Base-by-base conservation (phyloP, 352 stramenopile genomes). In the Phytophthora nicotianae region DNA sequence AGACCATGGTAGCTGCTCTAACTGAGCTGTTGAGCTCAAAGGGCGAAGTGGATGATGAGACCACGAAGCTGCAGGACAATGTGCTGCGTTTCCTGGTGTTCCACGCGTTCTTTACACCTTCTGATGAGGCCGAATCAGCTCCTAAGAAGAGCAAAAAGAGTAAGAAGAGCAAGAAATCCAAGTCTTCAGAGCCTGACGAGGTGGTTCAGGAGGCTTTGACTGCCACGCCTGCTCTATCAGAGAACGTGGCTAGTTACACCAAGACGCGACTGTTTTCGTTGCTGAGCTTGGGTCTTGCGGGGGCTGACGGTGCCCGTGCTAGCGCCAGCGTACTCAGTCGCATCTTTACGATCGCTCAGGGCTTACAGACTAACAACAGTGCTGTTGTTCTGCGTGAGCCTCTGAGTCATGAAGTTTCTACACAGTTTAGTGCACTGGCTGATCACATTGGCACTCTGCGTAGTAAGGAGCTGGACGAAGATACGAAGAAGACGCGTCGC, bases 231-330 rank as follows among this genome's bases (percentile, higher is more conserved):
- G 73, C 58, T 27, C 52, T 95, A 1, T 89, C 83, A 7, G 50
- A 56, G 21, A 69, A 63, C 11, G 81, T 92, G 55, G 65, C 72
- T 2, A 56, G 33, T 10, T 79, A 80, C 27, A 38, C 68, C 49
- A 81, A 84, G 60, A 92, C 86, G 60, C 85, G 85, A 50, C 54
- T 95, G 38, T 85, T 86, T 38, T 77, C 82, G 45, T 57, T 91
- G 35, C 32, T 92, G 26, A 89, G 79, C 24, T 33, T 82, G 45
- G 79, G 80, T 46, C 78, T 88, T 29, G 75, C 72, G 14, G 78
- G 74, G 48, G 62, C 62, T 14, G 67, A 74, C 37, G 72, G 61
- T 26, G 60, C 52, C 5, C 51, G 49, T 46, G 61, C 67, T 2
- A 74, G 35, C 14, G 58, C 23, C 32, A 88, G 73, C 33, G 79